Base-by-base conservation (phyloP, 163 green algal genomes). In the Volvox carteri region DNA sequence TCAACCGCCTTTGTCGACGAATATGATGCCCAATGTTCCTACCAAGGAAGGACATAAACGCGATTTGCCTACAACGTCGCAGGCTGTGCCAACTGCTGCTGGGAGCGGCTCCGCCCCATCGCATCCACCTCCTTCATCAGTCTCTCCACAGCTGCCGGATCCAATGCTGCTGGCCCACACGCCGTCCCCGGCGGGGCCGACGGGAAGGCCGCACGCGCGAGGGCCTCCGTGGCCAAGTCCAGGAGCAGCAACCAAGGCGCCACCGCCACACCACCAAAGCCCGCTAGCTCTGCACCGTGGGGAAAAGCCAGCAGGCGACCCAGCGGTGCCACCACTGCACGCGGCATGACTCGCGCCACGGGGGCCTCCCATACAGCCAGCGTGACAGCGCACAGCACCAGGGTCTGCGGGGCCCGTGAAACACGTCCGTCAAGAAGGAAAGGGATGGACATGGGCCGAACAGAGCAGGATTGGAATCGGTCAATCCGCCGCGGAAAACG, bases 221-320 rank as follows among this genome's bases (percentile, higher is more conserved):
- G 30, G 39, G 81, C 30, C 23, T n/a, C 37, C 54, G 87, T 91
- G 18, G 88, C 84, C 7, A 70, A 12, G 73, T 93, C 90, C 68
- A 75, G 84, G 23, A 93, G 65, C 19, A 85, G 39, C 16, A 93
- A 56, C 90, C 90, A 93, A 5, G 90, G 90, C 33, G 84, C 21
- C 25, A 93, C 50, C 35, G 90, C 84, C 12, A 93, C 85, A n/a
- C 60, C 77, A 52, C 90, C 90, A 2, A 91, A 85, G 19, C 86
- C 70, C 19, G 87, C 54, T 37, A 92, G 89, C n/a, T 91, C 86
- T 62, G 42, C 67, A 39, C 83, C 73, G 30, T 79, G 87, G 2
- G 90, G 90, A 70, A 92, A 93, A 1, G 84, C 83, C 77, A 93
- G 62, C 50, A 93, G 62, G 6, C 70, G 58, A 28, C 50, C 52